Percentiles rank a stretch among this genome's conserved stretches.
Conservation (phyloP, 1,284 basidiomycete species). For the Pisolithus thermaeus region DNA sequence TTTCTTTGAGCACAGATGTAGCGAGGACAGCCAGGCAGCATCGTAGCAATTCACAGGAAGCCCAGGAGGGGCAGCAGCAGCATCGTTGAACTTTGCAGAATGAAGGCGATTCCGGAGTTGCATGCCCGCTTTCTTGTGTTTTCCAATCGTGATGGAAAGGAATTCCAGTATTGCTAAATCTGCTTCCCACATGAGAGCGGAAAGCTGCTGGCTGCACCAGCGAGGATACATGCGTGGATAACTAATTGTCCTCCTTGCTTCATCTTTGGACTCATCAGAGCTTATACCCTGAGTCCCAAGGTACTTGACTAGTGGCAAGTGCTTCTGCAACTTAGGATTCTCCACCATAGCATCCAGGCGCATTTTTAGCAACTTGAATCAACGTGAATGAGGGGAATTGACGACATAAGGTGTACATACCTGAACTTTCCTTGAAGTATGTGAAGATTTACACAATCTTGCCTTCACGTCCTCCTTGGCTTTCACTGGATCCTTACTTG, state of each 20-base stretch:
- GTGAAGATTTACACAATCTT: background rate
- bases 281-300: background rate
- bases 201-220: background rate
- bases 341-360: background rate
- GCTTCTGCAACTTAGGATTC: background rate
- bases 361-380: background rate
- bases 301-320: background rate
- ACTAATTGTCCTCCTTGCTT: background rate
- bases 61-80: background rate
- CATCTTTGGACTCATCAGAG: background rate
- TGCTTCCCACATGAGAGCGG: background rate
- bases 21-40: background rate
- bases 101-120: background rate
- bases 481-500: background rate
- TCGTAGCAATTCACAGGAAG: background rate
- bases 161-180: background rate
- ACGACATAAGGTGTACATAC: background rate
- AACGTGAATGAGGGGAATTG: background rate
- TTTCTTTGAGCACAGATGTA: no score
- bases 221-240: background rate
- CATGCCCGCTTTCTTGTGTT: background rate
- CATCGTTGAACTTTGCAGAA: background rate
- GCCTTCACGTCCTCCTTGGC: background rate
- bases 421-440: background rate
- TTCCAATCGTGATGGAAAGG: background rate